A percentile compares a stretch with the other conserved stretches of the same genome.
Evolutionary conservation across 1,284 basidiomycete species (phyloP).

Genomic region (Crucibulum cyathiforme): DNA sequence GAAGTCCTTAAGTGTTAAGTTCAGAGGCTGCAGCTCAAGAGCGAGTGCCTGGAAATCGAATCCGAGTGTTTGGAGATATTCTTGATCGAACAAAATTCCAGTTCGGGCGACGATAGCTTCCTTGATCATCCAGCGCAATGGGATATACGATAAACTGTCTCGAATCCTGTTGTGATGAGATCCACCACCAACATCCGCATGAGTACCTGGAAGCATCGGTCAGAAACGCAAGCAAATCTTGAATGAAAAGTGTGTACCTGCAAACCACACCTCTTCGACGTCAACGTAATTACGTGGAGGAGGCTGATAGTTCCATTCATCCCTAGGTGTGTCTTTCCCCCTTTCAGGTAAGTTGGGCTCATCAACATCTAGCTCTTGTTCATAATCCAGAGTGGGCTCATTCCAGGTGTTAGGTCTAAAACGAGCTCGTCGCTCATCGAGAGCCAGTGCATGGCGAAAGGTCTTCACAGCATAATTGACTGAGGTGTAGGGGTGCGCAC

Average conservation of each 20-base stretch:
- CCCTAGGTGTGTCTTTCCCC: conserved; percentile 6
- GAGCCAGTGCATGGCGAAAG: conserved; percentile 28
- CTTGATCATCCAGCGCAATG: conserved; percentile 31
- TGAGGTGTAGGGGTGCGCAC: conserved; percentile 22
- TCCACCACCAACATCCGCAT: conserved; percentile 32
- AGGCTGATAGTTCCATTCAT: conserved; percentile 24
- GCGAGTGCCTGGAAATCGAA: conserved; percentile 18
- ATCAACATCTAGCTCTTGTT: conserved; percentile 26
- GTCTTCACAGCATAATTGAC: conserved; percentile 25
- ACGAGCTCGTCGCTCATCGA: conserved; percentile 28
- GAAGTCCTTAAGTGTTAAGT: conserved; percentile 6
- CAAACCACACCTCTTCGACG: conserved; percentile 28
- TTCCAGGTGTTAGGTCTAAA: conserved; percentile 29
- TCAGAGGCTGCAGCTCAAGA: conserved; percentile 6
- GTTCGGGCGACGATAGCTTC: conserved; percentile 21
- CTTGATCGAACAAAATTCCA: conserved; percentile 18
- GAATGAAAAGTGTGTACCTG: conserved; percentile 7
- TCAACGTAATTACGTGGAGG: conserved; percentile 19
- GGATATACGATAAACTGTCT: conserved; percentile 27
- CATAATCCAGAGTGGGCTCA: conserved; percentile 19
- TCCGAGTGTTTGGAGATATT: conserved; percentile 14
- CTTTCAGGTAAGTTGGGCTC: conserved; percentile 5
- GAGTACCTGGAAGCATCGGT: conserved; percentile 17
- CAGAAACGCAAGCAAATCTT: not conserved
- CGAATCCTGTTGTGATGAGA: conserved; percentile 22